Percentiles rank a stretch among this genome's conserved stretches.
Conservation (phyloP, 2,329 filamentous ascomycete species). For the Arthroderma sp. region DNA sequence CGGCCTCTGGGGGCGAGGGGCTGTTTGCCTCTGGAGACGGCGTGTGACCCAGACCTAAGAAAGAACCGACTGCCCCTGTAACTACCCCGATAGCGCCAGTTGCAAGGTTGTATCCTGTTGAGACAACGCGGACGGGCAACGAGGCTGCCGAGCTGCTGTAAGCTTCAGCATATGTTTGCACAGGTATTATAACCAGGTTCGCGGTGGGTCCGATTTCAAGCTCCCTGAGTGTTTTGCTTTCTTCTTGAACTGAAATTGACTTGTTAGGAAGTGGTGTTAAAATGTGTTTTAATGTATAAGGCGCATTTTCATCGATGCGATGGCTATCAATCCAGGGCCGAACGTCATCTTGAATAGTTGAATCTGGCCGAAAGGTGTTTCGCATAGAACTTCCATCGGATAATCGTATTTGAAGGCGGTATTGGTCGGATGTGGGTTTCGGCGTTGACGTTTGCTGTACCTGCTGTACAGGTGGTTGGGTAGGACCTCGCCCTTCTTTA, state of each 20-base stretch:
- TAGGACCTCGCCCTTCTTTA: conserved; percentile 35
- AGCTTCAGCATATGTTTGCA: conserved; percentile 47
- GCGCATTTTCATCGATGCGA: conserved; percentile 42
- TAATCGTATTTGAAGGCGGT: conserved; percentile 63
- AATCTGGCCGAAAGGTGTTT: conserved; percentile 51
- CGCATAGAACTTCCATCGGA: conserved; percentile 75
- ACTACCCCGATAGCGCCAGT: conserved; percentile 31
- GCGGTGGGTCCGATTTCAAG: conserved; percentile 66
- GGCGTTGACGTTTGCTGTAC: conserved; percentile 6
- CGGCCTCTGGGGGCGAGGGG: conserved; percentile 6
- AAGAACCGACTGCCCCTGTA: conserved; percentile 29
- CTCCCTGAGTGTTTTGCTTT: conserved; percentile 52
- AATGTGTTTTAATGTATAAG: conserved; percentile 76
- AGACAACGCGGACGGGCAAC: conserved; percentile 29
- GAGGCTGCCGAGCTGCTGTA: conserved; percentile 34
- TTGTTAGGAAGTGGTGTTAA: conserved; percentile 64
- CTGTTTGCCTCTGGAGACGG: conserved; percentile 7
- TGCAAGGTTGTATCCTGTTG: conserved; percentile 29
- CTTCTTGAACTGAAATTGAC: conserved; percentile 61
- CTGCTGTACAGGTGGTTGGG: background rate
- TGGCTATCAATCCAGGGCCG: conserved; percentile 63
- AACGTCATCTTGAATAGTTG: conserved; percentile 52
- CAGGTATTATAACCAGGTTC: conserved; percentile 68
- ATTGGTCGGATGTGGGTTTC: conserved; percentile 21
- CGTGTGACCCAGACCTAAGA: conserved; percentile 29